Conservation (phyloP, 1,284 basidiomycete genomes). For the Ceratobasidium sp. region DNA sequence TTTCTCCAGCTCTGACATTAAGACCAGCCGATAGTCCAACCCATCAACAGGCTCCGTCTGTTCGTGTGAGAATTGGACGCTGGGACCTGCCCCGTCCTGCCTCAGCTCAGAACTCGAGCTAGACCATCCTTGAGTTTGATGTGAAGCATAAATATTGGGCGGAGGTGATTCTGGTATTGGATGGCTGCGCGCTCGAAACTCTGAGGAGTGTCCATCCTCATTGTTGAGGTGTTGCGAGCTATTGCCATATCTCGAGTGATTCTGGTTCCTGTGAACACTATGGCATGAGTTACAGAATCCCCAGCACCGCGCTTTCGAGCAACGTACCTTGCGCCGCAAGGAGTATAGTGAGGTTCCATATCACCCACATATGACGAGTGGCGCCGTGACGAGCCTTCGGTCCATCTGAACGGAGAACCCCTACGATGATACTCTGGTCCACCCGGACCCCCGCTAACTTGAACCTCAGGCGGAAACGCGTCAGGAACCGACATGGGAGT, state of each 20-base stretch:
- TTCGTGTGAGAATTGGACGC: background rate
- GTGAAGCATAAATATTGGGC: background rate
- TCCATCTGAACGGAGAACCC: background rate
- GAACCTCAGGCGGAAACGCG: background rate
- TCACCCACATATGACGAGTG: conserved; percentile 7
- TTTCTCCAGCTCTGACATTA: conserved; percentile 37
- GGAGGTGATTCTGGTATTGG: background rate
- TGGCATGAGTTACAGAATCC: background rate
- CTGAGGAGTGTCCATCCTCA: background rate
- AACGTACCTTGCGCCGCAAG: conserved; percentile 4
- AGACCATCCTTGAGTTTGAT: background rate
- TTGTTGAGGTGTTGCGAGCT: background rate
- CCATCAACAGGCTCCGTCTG: background rate
- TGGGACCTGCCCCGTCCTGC: background rate
- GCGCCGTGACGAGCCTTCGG: background rate
- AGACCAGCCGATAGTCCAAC: conserved; percentile 19
- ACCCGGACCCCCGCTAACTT: background rate
- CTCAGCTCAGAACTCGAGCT: background rate
- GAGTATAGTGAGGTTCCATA: background rate
- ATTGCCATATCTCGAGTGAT: background rate
- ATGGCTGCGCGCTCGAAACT: background rate
- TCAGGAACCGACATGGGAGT: conserved; percentile 14
- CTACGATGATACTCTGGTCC: background rate
- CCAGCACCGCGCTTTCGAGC: background rate
- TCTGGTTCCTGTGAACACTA: background rate